Conservation (phyloP, 148 eudicot species). For the Camellia sinensis region DNA sequence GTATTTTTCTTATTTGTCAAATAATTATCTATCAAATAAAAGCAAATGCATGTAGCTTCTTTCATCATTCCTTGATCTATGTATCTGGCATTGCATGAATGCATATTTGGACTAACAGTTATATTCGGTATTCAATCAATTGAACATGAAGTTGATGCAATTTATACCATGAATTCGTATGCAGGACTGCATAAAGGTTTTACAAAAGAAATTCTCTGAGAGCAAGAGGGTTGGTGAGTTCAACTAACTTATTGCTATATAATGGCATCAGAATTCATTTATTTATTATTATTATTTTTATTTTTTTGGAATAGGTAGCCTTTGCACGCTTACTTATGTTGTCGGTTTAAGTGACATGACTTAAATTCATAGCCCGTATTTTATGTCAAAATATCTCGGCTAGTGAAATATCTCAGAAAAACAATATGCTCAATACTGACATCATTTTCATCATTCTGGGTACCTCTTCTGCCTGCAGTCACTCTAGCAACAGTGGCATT, state of each 20-base stretch:
- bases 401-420: not conserved
- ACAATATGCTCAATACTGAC: not conserved
- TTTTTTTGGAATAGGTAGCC: not conserved
- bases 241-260: conserved; percentile 1
- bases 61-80: not conserved
- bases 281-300: no score
- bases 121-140: not conserved
- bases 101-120: not conserved
- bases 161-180: conserved; percentile 16
- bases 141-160: conserved; percentile 11
- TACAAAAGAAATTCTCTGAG: conserved; percentile 75
- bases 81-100: not conserved
- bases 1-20: not conserved
- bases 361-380: not conserved
- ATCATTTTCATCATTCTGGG: not conserved
- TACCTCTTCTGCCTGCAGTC: not conserved
- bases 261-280: not conserved
- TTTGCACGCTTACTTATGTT: not conserved
- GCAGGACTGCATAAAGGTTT: conserved; percentile 76
- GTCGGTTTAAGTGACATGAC: not conserved
- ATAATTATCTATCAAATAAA: no score
- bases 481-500: not conserved
- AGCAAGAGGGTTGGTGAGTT: conserved; percentile 98
- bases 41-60: not conserved
- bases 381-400: not conserved